A percentile compares a stretch with the other conserved stretches of the same genome.
Conservation (phyloP, 2,329 filamentous ascomycete species). For the Blumeriella jaapii region DNA sequence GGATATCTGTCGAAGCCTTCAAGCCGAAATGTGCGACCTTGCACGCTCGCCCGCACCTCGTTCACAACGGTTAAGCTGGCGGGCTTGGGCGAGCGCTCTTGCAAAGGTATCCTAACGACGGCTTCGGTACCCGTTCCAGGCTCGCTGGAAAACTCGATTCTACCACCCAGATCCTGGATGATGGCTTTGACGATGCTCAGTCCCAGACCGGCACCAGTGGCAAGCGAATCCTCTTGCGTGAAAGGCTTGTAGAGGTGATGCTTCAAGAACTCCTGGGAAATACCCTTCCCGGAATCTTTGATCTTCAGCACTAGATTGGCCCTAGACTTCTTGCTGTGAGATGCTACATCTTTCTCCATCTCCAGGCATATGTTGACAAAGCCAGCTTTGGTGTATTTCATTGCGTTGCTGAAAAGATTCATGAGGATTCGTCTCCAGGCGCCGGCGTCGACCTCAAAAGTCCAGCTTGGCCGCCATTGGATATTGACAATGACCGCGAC, state of each 20-base stretch:
- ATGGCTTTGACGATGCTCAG: constrained; percentile 52
- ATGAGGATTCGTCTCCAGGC: constrained; percentile 41
- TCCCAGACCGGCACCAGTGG: constrained; percentile 49
- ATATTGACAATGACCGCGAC: constrained; percentile 42
- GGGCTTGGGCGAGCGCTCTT: constrained; percentile 7
- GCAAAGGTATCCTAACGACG: constrained; percentile 20
- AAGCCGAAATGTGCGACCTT: constrained; percentile 17
- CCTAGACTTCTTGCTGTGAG: constrained; percentile 9
- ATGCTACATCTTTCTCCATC: constrained; percentile 18
- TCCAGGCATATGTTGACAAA: constrained; percentile 35
- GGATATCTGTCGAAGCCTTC: constrained; percentile 23
- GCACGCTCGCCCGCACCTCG: constrained; percentile 13
- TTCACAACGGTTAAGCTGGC: constrained; percentile 9
- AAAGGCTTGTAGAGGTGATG: constrained; percentile 51
- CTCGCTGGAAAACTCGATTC: constrained; percentile 44
- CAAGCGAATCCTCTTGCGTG: constrained; percentile 48
- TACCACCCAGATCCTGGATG: constrained; percentile 46
- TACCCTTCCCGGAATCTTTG: constrained; percentile 52
- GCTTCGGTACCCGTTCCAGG: constrained; percentile 44
- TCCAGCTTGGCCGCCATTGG: constrained; percentile 36
- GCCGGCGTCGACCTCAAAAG: constrained; percentile 43
- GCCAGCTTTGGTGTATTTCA: constrained; percentile 48
- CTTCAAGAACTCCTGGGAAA: constrained; percentile 48
- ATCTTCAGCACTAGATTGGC: constrained; percentile 33
- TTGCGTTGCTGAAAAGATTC: constrained; percentile 50